Percentiles rank a stretch among this genome's conserved stretches.
These are phyloP conservation scores for Hericium erinaceus DNA, from an alignment of 768 basidiomycete genomes.

Conservation along the genomic window DNA sequence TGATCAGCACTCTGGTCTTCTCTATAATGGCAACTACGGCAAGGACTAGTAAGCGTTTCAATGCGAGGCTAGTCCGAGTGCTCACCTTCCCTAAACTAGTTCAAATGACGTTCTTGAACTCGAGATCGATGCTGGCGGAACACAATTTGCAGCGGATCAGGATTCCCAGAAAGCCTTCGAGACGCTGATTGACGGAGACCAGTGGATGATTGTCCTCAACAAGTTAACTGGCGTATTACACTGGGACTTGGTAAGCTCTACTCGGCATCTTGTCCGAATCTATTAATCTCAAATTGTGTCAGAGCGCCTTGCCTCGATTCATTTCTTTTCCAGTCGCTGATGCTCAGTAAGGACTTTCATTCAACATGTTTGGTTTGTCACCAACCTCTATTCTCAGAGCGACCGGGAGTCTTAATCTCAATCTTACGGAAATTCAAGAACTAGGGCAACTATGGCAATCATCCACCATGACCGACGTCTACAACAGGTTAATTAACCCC, in stretches of 20 bases:
- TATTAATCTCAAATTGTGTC: background rate
- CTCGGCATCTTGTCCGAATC: background rate
- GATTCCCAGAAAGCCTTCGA: conserved; percentile 38
- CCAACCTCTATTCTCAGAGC: conserved; percentile 12
- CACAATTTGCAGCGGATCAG: conserved; percentile 38
- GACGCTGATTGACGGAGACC: conserved; percentile 45
- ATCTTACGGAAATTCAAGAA: conserved; percentile 20
- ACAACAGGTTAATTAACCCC: conserved; percentile 9
- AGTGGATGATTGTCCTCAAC: conserved; percentile 67
- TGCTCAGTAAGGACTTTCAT: conserved; percentile 25
- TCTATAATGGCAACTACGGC: conserved; percentile 65
- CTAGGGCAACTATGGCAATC: conserved; percentile 22
- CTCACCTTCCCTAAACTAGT: conserved; percentile 22
- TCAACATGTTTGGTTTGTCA: background rate
- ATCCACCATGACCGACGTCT: conserved; percentile 3
- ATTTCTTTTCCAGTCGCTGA: conserved; percentile 55
- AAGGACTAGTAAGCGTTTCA: conserved; percentile 32
- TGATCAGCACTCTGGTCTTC: conserved; percentile 46
- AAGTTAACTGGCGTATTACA: conserved; percentile 45
- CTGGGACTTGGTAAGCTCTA: conserved; percentile 58
- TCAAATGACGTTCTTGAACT: conserved; percentile 53
- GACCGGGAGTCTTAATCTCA: conserved; percentile 19
- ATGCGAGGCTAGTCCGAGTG: background rate
- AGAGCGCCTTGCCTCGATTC: conserved; percentile 59
- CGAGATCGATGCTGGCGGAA: conserved; percentile 52